Base-by-base conservation (phyloP, 2,329 filamentous ascomycete species). In the Epicoccum nigrum region DNA sequence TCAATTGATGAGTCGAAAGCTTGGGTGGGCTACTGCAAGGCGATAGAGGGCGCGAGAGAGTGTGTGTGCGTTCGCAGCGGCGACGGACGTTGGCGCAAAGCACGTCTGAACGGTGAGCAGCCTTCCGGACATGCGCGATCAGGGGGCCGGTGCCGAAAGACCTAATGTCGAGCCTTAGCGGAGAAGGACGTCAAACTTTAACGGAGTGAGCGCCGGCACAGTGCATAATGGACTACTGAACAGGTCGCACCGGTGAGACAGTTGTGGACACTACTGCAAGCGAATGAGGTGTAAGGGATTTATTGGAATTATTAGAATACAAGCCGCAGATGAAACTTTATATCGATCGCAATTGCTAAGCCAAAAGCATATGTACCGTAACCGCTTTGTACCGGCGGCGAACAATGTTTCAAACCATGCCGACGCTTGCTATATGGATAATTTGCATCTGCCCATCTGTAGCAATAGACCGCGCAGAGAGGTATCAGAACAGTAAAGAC, bases 401-500 rank as follows among this genome's bases (percentile, higher is more conserved):
- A 48, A 44, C 34, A 41, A 44, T 40, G 40, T 44, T 33, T 53
- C 33, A 35, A 54, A 39, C 34, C 44, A 37, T 48, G 45, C 45
- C 49, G 47, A 52, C 32, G 43, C 43, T 47, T 38, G 49, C 49
- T n/a, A n/a, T 52, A 43, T 47, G 49, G 37, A 38, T 38, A 32
- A 52, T 43, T 40, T 42, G 38, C 48, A 42, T 52, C 38, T 46
- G 49, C 49, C 27, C 33, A 51, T 38, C 42, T 32, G 37, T 46
- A 46, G 47, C 43, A 43, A 47, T 52, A 42, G 49, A 40, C 49
- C 27, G 46, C 42, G 49, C 49, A 52, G 49, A 47, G 43, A 52
- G 49, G 49, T 52, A 52, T 52, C 49, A 47, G 49, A 52, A 52
- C 49, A 47, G 44, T 28, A 42, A 47, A 52, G 28, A 52, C 39